These are phyloP conservation scores for Bathelium albidoporum DNA, from an alignment of 495 filamentous ascomycete genomes.

Conservation along the genomic window DNA sequence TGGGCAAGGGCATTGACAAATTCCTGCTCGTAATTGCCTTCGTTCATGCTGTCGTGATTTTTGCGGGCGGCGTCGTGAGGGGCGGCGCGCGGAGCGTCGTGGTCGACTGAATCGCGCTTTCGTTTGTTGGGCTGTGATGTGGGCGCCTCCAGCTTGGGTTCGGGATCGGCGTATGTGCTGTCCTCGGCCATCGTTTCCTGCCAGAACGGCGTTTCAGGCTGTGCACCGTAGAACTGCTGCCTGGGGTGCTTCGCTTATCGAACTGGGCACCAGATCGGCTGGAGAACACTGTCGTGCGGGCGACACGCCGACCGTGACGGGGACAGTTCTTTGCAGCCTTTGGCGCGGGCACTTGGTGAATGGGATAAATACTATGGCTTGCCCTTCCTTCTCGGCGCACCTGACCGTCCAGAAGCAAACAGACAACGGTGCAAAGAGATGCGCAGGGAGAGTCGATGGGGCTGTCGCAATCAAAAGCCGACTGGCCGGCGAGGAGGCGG, in stretches of 20 bases:
- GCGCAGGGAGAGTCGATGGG: neutral
- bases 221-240: neutral
- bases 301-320: neutral
- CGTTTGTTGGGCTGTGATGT: constrained; percentile 23
- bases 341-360: neutral
- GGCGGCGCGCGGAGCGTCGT: constrained; percentile 19
- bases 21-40: constrained; percentile 13
- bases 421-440: neutral
- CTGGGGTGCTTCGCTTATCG: neutral
- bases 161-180: constrained; percentile 1
- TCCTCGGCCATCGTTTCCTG: neutral
- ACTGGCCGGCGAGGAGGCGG: neutral
- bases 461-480: neutral
- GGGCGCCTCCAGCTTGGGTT: neutral
- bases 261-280: neutral
- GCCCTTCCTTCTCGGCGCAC: neutral
- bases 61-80: constrained; percentile 17
- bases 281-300: neutral
- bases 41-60: constrained; percentile 19
- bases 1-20: constrained; percentile 17
- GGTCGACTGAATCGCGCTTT: constrained; percentile 30
- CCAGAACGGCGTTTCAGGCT: neutral
- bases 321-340: neutral
- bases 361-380: neutral
- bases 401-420: neutral